A percentile compares a stretch with the other conserved stretches of the same genome.
phyloP scores from a whole-genome alignment of 179 eudicot genomes.

The Silene coronaria region DNA sequence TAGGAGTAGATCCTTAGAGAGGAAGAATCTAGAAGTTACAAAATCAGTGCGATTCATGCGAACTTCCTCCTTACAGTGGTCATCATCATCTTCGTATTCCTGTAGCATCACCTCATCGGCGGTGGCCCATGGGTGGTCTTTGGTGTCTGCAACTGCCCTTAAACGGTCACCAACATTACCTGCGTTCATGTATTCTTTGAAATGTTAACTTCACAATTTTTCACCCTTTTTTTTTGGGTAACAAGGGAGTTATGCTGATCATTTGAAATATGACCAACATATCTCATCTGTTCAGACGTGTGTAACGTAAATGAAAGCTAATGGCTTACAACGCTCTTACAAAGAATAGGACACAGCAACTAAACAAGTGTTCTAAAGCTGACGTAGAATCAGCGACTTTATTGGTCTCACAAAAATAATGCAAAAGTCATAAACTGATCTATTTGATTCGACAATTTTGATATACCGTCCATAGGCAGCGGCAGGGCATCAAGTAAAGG shows the following conservation, averaged over 20 bases:
- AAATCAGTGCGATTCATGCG: background rate
- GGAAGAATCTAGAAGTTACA: slow-evolving; percentile 1
- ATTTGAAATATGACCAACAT: too few relatives aligned
- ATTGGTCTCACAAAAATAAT: too few relatives aligned
- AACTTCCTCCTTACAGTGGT: background rate
- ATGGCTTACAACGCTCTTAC: too few relatives aligned
- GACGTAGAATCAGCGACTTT: too few relatives aligned
- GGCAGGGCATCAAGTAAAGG: background rate
- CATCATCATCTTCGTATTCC: background rate
- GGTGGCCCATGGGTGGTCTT: background rate
- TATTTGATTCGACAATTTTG: background rate
- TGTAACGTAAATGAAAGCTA: too few relatives aligned
- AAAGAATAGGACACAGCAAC: too few relatives aligned
- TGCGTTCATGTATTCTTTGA: too few relatives aligned
- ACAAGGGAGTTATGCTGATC: too few relatives aligned
- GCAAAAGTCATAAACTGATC: too few relatives aligned
- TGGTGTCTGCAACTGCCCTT: slow-evolving; percentile 9
- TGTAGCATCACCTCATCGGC: slow-evolving; percentile 2
- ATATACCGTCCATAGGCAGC: background rate
- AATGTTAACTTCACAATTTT: too few relatives aligned
- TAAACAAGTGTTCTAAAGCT: background rate
- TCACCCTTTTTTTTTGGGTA: too few relatives aligned
- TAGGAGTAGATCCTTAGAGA: background rate
- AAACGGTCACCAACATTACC: background rate
- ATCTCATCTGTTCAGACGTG: too few relatives aligned